phyloP scores from a whole-genome alignment of 2,329 filamentous ascomycete species.

The Aspergillus amoenus region DNA sequence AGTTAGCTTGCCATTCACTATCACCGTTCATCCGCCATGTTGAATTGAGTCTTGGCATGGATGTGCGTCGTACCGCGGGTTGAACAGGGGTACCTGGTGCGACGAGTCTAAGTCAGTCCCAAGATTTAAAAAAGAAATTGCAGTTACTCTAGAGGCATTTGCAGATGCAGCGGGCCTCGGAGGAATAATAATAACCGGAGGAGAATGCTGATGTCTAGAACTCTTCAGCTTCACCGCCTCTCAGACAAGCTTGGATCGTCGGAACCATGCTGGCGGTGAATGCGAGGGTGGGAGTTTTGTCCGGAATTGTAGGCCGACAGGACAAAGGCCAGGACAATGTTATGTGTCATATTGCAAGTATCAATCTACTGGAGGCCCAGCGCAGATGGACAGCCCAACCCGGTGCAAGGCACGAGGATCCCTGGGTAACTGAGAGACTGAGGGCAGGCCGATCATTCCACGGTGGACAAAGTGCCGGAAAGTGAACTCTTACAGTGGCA shows the following conservation, averaged over 20 bases:
- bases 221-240: constrained; percentile 1
- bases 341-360: neutral
- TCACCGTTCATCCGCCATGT: neutral
- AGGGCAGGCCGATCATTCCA: neutral
- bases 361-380: neutral
- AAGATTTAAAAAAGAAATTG: neutral
- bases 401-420: neutral
- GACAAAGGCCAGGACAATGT: neutral
- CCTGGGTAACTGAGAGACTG: neutral
- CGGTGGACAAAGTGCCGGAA: neutral
- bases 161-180: neutral
- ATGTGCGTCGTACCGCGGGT: neutral
- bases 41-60: neutral
- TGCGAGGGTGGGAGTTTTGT: neutral
- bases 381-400: neutral
- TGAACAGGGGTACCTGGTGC: neutral
- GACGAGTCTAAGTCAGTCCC: neutral
- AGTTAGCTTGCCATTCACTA: neutral
- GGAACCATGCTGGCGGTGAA: neutral
- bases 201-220: neutral
- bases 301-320: neutral
- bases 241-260: neutral
- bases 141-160: neutral
- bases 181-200: neutral
- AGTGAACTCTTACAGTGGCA: neutral